A percentile compares a stretch with the other conserved stretches of the same genome.
Evolutionary conservation across 176 grass and related monocot species (phyloP).

Genomic region (Eragrostis curvula): DNA sequence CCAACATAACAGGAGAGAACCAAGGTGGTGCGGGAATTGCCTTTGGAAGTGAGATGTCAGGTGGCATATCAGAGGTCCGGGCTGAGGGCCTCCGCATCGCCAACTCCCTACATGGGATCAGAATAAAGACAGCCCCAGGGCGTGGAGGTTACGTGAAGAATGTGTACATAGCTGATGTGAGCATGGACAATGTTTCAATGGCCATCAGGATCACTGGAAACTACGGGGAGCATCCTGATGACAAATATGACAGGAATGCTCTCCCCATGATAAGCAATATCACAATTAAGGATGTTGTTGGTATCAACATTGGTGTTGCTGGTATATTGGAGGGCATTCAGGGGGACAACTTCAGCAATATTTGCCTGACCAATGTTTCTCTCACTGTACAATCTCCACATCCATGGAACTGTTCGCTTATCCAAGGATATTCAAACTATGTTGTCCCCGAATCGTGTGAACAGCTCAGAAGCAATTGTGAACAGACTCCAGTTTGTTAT

Average conservation of each 20-base stretch:
- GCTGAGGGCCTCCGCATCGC: slow-evolving; percentile 64
- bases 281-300: slow-evolving; percentile 70
- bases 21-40: slow-evolving; percentile 79
- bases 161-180: slow-evolving; percentile 69
- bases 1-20: slow-evolving; percentile 63
- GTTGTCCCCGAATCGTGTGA: slow-evolving; percentile 87
- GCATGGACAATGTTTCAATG: slow-evolving; percentile 80
- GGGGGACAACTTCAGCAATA: slow-evolving; percentile 86
- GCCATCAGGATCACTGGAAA: slow-evolving; percentile 85
- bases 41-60: slow-evolving; percentile 97
- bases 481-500: slow-evolving; percentile 61
- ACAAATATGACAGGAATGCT: slow-evolving; percentile 70
- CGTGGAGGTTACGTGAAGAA: slow-evolving; percentile 84
- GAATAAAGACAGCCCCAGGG: slow-evolving; percentile 84
- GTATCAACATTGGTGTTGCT: slow-evolving; percentile 60
- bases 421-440: slow-evolving; percentile 86
- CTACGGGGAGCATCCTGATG: slow-evolving; percentile 82
- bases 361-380: slow-evolving; percentile 85
- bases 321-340: slow-evolving; percentile 80
- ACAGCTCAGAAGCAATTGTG: slow-evolving; percentile 58
- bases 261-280: slow-evolving; percentile 82
- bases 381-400: slow-evolving; percentile 62
- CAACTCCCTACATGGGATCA: slow-evolving; percentile 84
- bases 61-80: slow-evolving; percentile 74
- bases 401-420: slow-evolving; percentile 87